phyloP scores from a whole-genome alignment of 2,329 filamentous ascomycete genomes.

The Fusarium armeniacum region DNA sequence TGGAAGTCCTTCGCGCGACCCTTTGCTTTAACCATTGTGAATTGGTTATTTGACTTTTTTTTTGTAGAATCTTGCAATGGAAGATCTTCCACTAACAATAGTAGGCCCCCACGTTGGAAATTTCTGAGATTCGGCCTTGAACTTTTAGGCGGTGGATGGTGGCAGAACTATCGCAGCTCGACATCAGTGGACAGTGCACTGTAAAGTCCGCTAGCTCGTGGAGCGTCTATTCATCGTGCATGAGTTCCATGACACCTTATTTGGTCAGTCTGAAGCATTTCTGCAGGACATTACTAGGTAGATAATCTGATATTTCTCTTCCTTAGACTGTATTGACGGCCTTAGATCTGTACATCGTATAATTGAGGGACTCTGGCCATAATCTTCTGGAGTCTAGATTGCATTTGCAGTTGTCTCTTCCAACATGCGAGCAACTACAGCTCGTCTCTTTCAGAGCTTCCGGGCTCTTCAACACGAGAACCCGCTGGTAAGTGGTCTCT shows the following conservation, averaged over 20 bases:
- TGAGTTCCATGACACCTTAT: conserved; percentile 22
- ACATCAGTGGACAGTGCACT: conserved; percentile 22
- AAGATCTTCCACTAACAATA: conserved; percentile 24
- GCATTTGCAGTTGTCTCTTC: not conserved
- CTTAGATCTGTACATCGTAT: not conserved
- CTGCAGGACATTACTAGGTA: not conserved
- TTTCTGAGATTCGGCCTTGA: conserved; percentile 52
- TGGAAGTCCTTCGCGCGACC: conserved; percentile 72
- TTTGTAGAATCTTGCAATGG: conserved; percentile 19
- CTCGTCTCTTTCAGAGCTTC: conserved; percentile 55
- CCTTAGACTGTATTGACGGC: not conserved
- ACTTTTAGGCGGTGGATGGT: conserved; percentile 66
- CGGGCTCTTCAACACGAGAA: conserved; percentile 78
- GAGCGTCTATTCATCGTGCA: not conserved
- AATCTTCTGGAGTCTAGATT: not conserved
- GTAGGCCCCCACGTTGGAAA: conserved; percentile 53
- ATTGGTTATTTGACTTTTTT: conserved; percentile 44
- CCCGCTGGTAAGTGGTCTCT: conserved; percentile 72
- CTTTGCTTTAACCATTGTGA: conserved; percentile 65
- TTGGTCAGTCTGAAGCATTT: conserved; percentile 13
- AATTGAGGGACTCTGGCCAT: too few species aligned
- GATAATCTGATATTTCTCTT: conserved; percentile 5
- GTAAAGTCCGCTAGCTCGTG: conserved; percentile 25
- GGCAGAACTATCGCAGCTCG: conserved; percentile 58
- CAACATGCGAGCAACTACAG: conserved; percentile 57